Evolutionary conservation across 163 green algal genomes (phyloP), one percentile per base, ranked within the genome.

Genomic region (Volvox carteri): DNA sequence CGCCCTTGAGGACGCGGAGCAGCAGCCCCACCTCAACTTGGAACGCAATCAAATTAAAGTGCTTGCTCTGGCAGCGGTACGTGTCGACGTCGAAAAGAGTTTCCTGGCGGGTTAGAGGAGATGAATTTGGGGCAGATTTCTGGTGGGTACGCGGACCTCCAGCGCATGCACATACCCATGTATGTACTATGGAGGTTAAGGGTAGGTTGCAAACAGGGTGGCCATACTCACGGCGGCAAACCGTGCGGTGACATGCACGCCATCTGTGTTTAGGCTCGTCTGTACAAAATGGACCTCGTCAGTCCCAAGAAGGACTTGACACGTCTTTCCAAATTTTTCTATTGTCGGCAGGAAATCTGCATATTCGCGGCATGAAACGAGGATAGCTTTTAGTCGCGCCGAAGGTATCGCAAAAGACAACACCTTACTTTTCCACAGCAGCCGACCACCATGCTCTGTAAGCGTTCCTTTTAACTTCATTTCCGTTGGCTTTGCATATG

Each of bases 241-340:
- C 30, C 94, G 91, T 0, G 92, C 93, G 0, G 92, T 93, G 37
- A 98, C 94, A 6, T 94, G 92, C 52, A 96, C 89, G 48, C 96
- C 96, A 83, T 98, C 95, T 7, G 96, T 95, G 68, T 97, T 93
- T 16, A 94, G 16, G 19, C 79, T 75, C 28, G 90, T 94, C 90
- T 98, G 96, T 0, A 98, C 76, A 14, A 98, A 84, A 81, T 96
- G 89, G 21, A 97, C 37, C 14, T 97, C 94, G n/a, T 96, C 90
- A 0, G 90, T 87, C 0, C 90, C 72, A 41, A 98, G 78, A 39
- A 98, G 91, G 41, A 98, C 44, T 65, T 96, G 92, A 79, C 91
- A 95, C 1, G 93, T 92, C 87, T 98, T 98, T 52, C 96, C 96
- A 90, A 97, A 95, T 83, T 98, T 98, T 56, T 98, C 96, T 18